Conservation (phyloP, 2,329 filamentous ascomycete genomes). For the Ceratocystis huliohia region DNA sequence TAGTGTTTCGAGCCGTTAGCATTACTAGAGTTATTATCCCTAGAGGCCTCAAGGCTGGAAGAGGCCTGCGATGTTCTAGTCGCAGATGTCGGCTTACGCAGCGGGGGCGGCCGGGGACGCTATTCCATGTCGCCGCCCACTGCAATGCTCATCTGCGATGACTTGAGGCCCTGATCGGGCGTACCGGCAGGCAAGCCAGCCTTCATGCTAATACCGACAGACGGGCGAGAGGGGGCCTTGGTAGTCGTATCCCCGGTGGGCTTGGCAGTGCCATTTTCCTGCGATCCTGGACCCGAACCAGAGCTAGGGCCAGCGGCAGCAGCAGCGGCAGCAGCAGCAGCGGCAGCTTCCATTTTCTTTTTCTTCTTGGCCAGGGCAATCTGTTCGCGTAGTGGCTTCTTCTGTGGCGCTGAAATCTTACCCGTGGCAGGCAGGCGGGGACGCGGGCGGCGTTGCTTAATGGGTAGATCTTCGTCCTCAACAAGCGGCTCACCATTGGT, state of each 20-base stretch:
- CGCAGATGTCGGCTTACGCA: slow-evolving; percentile 2
- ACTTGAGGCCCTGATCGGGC: slow-evolving; percentile 13
- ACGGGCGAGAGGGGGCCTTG: slow-evolving; percentile 17
- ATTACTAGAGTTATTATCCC: too few relatives aligned
- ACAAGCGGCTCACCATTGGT: slow-evolving; percentile 54
- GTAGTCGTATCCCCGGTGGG: neutral
- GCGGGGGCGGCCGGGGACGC: slow-evolving; percentile 12
- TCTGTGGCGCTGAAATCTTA: slow-evolving; percentile 76
- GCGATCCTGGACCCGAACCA: neutral
- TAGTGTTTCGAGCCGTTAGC: neutral
- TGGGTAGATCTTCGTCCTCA: slow-evolving; percentile 88
- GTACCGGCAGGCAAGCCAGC: slow-evolving; percentile 13
- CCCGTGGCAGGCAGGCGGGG: slow-evolving; percentile 57
- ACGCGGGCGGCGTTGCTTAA: slow-evolving; percentile 72
- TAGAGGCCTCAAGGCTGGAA: neutral
- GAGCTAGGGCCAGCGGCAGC: neutral
- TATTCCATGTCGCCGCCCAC: slow-evolving; percentile 21
- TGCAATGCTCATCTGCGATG: slow-evolving; percentile 20
- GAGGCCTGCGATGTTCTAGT: neutral
- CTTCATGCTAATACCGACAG: slow-evolving; percentile 17
- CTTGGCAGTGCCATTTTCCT: neutral
- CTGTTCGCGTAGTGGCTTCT: slow-evolving; percentile 69
- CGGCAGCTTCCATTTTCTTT: slow-evolving; percentile 55
- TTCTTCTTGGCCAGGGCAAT: slow-evolving; percentile 77
- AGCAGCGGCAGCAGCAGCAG: slow-evolving; percentile 21